Base-by-base conservation (phyloP, 768 basidiomycete species). In the Pulveroboletus frians region DNA sequence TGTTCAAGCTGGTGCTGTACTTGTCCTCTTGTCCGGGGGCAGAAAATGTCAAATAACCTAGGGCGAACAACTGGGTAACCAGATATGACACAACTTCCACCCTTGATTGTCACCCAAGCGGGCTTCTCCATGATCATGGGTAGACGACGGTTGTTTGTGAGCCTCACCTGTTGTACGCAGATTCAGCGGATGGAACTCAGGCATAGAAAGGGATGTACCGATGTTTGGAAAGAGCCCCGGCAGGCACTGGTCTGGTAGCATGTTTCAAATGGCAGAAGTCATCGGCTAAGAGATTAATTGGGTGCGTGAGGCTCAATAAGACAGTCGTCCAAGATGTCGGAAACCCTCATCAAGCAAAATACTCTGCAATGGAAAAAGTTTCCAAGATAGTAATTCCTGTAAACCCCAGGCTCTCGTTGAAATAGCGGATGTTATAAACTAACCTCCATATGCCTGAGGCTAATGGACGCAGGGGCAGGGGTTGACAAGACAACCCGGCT, bases 201-300 rank as follows among this genome's bases (percentile, higher is more conserved):
- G 18, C 30, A 26, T 46, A 26, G 15, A 47, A 49, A 39, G 30
- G 15, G 13, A 49, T 68, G 5, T 49, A 80, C 81, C 64, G 88
- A 65, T 0, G 86, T 87, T 35, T 69, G 72, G 0, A 8, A 86
- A 86, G 58, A 90, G 86, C 54, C 85, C 83, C 43, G 82, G 65
- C 3, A 78, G 74, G 54, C 84, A 86, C 57, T 78, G 77, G 53
- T 82, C 80, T 9, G 87, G 81, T 1, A 85, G 82, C 0, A 84
- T 88, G 39, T 80, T 86, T 87, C 87, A 90, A 35, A 90, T 81
- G 3, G 84, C 83, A 1, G 85, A 85, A 8, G 84, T 86, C 84
- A 90, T 84, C 0, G 85, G 85, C 86, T 85, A 58, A 15, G 45
- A 39, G 37, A 39, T 23, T 15, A 14, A 15, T 35, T 30, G 18